A percentile compares a stretch with the other conserved stretches of the same genome.
Conservation (phyloP, 2,329 filamentous ascomycete species). For the Rugonectria rugulosa region DNA sequence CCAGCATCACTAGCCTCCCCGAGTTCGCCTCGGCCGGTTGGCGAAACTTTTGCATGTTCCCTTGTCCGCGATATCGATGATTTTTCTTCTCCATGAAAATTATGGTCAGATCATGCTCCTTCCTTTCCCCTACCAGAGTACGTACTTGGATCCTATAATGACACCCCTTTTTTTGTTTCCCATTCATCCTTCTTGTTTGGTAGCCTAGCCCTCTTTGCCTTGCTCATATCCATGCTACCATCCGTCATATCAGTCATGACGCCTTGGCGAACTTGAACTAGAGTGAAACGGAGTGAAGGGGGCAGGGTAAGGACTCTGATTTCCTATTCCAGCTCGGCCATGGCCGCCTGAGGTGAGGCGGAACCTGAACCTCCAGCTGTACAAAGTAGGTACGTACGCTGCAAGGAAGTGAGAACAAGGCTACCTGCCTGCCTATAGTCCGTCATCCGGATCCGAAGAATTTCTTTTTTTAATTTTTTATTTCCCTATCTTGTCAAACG, state of each 20-base stretch:
- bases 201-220: constrained; percentile 7
- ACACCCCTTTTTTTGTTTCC: neutral
- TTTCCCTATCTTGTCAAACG: neutral
- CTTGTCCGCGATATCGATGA: neutral
- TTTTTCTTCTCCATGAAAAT: neutral
- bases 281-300: neutral
- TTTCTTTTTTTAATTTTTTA: neutral
- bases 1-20: neutral
- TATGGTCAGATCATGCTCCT: constrained; percentile 10
- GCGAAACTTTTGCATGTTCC: neutral
- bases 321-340: neutral
- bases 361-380: neutral
- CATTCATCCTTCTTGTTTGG: neutral
- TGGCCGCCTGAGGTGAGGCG: neutral
- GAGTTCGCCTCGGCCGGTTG: too few relatives aligned
- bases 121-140: neutral
- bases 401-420: too few relatives aligned
- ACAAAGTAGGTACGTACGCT: too few relatives aligned
- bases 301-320: neutral
- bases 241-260: constrained; percentile 7
- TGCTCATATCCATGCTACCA: constrained; percentile 7
- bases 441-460: too few relatives aligned
- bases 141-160: too few relatives aligned
- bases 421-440: too few relatives aligned
- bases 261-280: neutral